These are phyloP conservation scores for Zanthoxylum bungeanum DNA, from an alignment of 345 rosid species.

Conservation along the genomic window DNA sequence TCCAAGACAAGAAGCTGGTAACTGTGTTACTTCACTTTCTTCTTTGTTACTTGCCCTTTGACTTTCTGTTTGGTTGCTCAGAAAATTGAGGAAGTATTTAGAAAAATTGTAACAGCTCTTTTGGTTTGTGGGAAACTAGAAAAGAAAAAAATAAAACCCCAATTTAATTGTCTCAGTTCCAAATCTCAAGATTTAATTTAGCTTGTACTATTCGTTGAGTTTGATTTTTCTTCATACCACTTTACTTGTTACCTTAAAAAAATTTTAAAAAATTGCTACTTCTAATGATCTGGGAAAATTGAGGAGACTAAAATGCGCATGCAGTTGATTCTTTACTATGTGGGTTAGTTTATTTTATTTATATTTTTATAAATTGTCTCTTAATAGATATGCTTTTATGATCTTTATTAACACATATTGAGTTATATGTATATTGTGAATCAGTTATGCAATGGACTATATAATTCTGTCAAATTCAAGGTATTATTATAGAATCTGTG, in stretches of 20 bases:
- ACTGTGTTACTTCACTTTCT: not conserved
- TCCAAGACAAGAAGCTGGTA: constrained; percentile 37
- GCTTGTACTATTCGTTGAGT: not conserved
- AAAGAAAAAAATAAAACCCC: too few species aligned
- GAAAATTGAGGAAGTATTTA: constrained; percentile 2
- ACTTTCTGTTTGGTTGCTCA: constrained; percentile 13
- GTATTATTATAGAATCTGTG: not conserved
- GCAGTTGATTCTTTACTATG: not conserved
- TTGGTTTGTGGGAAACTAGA: not conserved
- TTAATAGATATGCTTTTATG: not conserved
- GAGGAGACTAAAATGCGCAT: not conserved
- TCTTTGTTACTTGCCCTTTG: not conserved
- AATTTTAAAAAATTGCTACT: not conserved
- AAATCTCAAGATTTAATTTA: not conserved
- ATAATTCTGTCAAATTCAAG: not conserved
- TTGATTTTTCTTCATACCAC: not conserved
- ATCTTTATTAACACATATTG: not conserved
- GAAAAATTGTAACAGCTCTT: not conserved
- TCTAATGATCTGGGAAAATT: not conserved
- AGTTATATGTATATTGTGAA: not conserved
- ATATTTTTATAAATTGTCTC: not conserved
- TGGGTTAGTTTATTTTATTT: not conserved
- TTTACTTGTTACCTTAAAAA: not conserved
- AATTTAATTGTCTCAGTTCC: not conserved
- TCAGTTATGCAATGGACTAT: not conserved